Conservation (phyloP, 164 flowering plant species). For the Tetracentron sinense region DNA sequence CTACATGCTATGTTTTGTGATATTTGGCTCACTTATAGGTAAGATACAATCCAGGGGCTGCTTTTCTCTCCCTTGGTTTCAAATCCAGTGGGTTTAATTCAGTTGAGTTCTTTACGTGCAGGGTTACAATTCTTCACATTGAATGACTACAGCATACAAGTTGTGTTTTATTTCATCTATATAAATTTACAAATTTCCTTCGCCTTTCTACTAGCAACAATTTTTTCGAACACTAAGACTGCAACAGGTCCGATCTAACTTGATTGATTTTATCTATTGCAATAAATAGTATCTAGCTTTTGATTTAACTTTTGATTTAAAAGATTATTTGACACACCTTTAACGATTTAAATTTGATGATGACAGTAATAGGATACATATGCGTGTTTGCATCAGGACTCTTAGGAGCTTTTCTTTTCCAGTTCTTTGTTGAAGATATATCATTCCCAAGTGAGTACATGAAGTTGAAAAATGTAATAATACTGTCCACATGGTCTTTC, state of each 20-base stretch:
- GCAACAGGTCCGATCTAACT: constrained; percentile 41
- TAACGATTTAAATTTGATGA: constrained; percentile 5
- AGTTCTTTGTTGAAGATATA: constrained; percentile 41
- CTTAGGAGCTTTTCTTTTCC: constrained; percentile 60
- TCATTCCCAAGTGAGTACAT: constrained; percentile 73
- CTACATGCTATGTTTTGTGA: constrained; percentile 29
- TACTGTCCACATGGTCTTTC: not conserved
- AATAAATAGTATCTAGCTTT: not conserved
- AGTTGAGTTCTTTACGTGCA: constrained; percentile 29
- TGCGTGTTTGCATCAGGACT: constrained; percentile 66
- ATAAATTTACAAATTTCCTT: constrained; percentile 49
- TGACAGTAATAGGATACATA: constrained; percentile 55
- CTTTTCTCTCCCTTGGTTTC: not conserved
- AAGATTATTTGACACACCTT: not conserved
- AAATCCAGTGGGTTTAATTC: not conserved
- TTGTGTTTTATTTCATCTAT: constrained; percentile 49
- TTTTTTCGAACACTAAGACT: constrained; percentile 50
- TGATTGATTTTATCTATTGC: not conserved
- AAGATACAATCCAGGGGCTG: constrained; percentile 2
- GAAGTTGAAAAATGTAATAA: not conserved
- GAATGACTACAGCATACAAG: constrained; percentile 56
- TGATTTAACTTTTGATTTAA: not conserved
- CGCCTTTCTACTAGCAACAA: constrained; percentile 44
- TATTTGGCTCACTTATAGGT: constrained; percentile 30
- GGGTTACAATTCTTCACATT: constrained; percentile 57